Evolutionary conservation across 371 early-diverging fungal species (phyloP), one percentile per base, ranked within the genome.

Genomic region (Mortierella sp.): DNA sequence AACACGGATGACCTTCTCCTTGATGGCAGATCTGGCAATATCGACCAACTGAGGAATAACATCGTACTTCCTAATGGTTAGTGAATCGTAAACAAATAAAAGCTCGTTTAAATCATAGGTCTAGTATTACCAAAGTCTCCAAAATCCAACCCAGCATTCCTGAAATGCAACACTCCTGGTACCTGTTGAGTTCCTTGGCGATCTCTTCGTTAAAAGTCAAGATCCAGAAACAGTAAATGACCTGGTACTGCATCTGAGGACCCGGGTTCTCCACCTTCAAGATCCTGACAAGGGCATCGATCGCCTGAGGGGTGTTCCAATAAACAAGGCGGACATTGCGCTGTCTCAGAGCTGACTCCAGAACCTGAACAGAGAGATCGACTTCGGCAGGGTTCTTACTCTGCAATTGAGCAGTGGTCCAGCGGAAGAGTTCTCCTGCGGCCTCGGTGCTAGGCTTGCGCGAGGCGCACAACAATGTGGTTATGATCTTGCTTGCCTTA

Each of bases 1-100:
- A 24, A 98, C 95, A 34, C 99, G 95, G 68, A 97, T 94, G 7
- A 99, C 96, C 83, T 99, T 99, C 83, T 99, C 99, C 88, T 99
- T 99, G 88, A 97, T 94, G 3, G 98, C 96, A 10, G 90, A 87
- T 84, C 96, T 97, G 54, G 97, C 97, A 80, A 97, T 94, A 42
- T 98, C 97, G 44, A 96, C 91, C 72, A 97, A 82, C 34, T 92
- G 79, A 6, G 97, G 95, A 52, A 98, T 92, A 34, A 99, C 89
- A 83, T 96, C 96, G 88, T 94, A 95, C 78, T 92, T 90, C 65
- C 96, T 95, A 75, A 74, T 28, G 65, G 13, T 19, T 4, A 4
- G 16, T 24, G 26, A 38, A 34, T 19, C 28, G 44, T 21, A 6
- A 8, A 47, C 31, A 60, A 48, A 58, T 44, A 45, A 28, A 11